Base-by-base conservation (phyloP, 164 flowering plant species). In the Piper longum region DNA sequence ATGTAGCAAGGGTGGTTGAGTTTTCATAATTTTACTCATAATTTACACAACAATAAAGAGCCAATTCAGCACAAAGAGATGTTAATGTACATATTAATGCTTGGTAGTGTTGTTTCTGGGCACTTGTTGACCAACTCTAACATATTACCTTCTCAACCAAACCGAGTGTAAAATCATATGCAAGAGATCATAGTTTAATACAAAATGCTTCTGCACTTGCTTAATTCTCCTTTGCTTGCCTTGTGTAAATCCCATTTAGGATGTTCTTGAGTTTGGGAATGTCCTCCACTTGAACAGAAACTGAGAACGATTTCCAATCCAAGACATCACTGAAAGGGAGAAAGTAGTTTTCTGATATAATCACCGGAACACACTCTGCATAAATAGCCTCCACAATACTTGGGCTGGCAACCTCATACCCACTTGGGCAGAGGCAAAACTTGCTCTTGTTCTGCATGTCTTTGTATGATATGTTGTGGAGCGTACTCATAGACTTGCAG, bases 381-480 rank as follows among this genome's bases (percentile, higher is more conserved):
- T 68, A 68, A 39, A 68, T 62, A 7, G 70, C 70, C 40, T 68
- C 70, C 41, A 68, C 70, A 4, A 61, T 71, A 66, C 55, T 16
- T 9, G 65, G 65, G 64, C 70, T 67, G 67, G 65, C 70, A 12
- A 67, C 70, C n/a, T 68, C 70, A 48, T 68, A 68, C 6, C 70
- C 70, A 44, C 62, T 56, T 12, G 70, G 70, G 63, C 68, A 66
- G 41, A 66, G 7, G 63, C 68, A 66, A 58, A 43, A 68, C 62
- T n/a, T 57, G 60, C 71, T 69, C 59, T 54, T 64, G 67, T 45
- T 69, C 71, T 64, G 58, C 63, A 69, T 63, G 42, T 64, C 63
- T 26, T 64, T 16, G 67, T 69, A 69, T 5, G 67, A 63, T 36
- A 19, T 52, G 17, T 36, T 64, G 52, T 3, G 64, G 63, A 8